Percentiles rank a stretch among this genome's conserved stretches.
Conservation (phyloP, 495 filamentous ascomycete genomes). For the Cudoniella acicularis region DNA sequence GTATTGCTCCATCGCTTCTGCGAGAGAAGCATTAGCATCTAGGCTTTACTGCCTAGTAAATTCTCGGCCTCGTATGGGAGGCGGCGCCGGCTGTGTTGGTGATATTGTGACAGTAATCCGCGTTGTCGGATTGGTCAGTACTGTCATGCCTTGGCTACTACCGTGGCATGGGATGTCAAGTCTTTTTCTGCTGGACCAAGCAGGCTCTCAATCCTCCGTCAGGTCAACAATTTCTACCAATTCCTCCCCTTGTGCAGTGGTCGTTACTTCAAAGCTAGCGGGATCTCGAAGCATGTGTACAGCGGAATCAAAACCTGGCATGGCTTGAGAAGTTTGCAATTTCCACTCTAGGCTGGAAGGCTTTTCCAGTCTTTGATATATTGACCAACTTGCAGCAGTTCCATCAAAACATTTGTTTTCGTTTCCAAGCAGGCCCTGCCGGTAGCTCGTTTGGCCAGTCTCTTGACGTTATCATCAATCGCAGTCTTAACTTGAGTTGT, state of each 20-base stretch:
- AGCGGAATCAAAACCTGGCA: background rate
- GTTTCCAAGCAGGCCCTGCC: background rate
- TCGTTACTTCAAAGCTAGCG: background rate
- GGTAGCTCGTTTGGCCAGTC: background rate
- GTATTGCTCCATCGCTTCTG: no score
- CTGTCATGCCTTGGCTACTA: background rate
- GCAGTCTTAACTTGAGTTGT: background rate
- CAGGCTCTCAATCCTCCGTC: background rate
- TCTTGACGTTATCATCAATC: background rate
- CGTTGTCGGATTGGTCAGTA: no score
- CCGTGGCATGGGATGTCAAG: background rate
- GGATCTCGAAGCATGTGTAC: background rate
- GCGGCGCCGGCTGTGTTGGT: no score
- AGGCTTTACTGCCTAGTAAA: no score
- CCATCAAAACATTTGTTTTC: constrained; percentile 1
- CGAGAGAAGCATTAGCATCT: no score
- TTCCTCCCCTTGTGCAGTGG: background rate
- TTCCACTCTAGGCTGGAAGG: background rate
- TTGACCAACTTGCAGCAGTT: background rate
- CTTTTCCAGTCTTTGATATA: background rate
- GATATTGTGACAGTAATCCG: no score
- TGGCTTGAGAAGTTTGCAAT: background rate
- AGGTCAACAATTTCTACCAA: background rate
- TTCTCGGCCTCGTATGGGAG: no score
- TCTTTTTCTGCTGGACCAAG: background rate